Conservation (phyloP, 257 asterid species). For the Petrea volubilis region DNA sequence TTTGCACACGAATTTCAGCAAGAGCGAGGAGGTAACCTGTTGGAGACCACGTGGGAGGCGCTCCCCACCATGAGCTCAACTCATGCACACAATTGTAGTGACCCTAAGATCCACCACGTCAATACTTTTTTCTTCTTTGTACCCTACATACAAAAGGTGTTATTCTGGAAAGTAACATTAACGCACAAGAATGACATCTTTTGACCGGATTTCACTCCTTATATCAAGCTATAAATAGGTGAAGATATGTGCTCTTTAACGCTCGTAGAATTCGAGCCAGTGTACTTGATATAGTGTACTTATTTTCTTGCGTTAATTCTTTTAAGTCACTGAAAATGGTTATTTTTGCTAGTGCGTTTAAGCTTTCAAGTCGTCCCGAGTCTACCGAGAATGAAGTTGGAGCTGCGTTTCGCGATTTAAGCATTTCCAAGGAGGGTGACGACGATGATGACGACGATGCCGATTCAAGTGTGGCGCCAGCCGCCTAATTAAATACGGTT, state of each 20-base stretch:
- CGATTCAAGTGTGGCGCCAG: conserved; percentile 19
- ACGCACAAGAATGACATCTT: neutral
- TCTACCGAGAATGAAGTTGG: neutral
- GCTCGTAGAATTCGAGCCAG: conserved; percentile 2
- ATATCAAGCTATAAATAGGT: conserved; percentile 26
- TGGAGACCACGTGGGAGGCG: conserved; percentile 26
- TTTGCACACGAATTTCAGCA: conserved; percentile 22
- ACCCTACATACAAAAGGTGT: conserved; percentile 6
- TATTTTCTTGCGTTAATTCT: neutral
- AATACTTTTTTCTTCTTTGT: neutral
- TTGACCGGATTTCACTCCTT: neutral
- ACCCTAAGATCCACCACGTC: neutral
- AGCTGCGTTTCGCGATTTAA: neutral
- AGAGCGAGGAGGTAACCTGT: neutral
- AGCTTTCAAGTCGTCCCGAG: conserved; percentile 12
- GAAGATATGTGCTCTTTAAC: neutral
- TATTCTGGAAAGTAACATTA: neutral
- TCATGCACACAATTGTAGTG: conserved; percentile 20
- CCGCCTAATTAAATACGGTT: conserved; percentile 20
- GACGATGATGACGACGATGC: conserved; percentile 32
- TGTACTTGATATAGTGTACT: neutral
- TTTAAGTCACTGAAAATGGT: conserved; percentile 12
- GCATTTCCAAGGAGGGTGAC: neutral
- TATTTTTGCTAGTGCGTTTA: neutral
- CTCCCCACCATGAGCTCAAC: conserved; percentile 19